Evolutionary conservation across 805 yeast genomes (phyloP).

Genomic region (Priceomyces melissophilus): DNA sequence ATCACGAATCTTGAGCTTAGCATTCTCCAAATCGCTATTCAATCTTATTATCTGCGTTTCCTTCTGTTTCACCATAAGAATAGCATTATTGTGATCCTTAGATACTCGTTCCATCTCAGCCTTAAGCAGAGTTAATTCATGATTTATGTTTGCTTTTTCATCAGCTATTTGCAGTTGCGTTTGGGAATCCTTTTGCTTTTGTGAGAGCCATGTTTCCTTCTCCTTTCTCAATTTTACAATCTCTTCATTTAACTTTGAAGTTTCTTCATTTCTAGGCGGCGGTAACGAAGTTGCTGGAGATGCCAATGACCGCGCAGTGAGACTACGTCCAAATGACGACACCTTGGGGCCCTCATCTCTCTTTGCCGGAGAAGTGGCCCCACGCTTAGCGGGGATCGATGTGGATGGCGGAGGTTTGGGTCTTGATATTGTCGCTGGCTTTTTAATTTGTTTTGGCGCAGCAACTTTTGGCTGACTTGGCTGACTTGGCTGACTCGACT

Average conservation of each 20-base stretch:
- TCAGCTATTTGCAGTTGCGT: conserved; percentile 20
- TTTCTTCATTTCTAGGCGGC: conserved; percentile 1
- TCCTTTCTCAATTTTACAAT: conserved; percentile 51
- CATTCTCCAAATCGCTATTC: conserved; percentile 58
- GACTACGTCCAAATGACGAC: conserved; percentile 32
- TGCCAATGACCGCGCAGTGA: conserved; percentile 42
- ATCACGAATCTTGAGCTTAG: conserved; percentile 49
- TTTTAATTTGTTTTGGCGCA: conserved; percentile 12
- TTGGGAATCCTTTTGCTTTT: conserved; percentile 25
- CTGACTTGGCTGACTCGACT: background rate
- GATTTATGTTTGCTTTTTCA: conserved; percentile 21
- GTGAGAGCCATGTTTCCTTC: conserved; percentile 42
- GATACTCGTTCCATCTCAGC: conserved; percentile 37
- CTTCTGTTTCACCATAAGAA: conserved; percentile 56
- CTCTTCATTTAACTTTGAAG: conserved; percentile 39
- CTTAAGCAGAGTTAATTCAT: conserved; percentile 22
- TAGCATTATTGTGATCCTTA: conserved; percentile 50
- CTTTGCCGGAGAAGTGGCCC: conserved; percentile 69
- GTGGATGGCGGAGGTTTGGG: conserved; percentile 6
- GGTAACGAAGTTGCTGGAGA: conserved; percentile 11
- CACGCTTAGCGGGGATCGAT: conserved; percentile 61
- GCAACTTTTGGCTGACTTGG: conserved; percentile 3
- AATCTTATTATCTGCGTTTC: conserved; percentile 65
- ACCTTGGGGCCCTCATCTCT: conserved; percentile 29
- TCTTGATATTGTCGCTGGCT: conserved; percentile 3